phyloP scores from a whole-genome alignment of 148 eudicot species.

The Rhododendron simsii region DNA sequence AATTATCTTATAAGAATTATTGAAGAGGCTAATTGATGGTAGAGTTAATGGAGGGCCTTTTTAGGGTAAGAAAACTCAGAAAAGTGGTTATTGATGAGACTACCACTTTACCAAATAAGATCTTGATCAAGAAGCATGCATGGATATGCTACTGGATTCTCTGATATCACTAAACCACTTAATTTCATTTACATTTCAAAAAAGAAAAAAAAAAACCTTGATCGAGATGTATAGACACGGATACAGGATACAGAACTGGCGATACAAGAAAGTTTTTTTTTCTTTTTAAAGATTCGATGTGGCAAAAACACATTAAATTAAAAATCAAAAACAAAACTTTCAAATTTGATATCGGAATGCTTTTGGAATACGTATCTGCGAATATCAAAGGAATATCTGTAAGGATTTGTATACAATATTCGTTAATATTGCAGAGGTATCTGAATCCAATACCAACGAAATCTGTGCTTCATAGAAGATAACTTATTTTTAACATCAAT shows the following conservation, averaged over 20 bases:
- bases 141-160: not conserved
- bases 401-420: too few species aligned
- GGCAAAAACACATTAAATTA: not conserved
- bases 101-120: not conserved
- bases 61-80: not conserved
- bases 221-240: not conserved
- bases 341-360: not conserved
- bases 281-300: too few species aligned
- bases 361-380: not conserved
- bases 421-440: too few species aligned
- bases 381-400: not conserved
- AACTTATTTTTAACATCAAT: not conserved
- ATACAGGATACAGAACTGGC: not conserved
- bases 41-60: not conserved
- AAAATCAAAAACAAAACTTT: too few species aligned
- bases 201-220: not conserved
- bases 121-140: not conserved
- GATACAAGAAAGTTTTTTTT: too few species aligned
- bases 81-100: conserved; percentile 3
- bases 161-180: not conserved
- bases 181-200: not conserved
- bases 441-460: too few species aligned
- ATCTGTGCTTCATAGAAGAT: not conserved
- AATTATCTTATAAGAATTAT: not conserved
- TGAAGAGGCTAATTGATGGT: not conserved